Conservation (phyloP, 140 eudicot species). For the Erigeron philadelphicus region DNA sequence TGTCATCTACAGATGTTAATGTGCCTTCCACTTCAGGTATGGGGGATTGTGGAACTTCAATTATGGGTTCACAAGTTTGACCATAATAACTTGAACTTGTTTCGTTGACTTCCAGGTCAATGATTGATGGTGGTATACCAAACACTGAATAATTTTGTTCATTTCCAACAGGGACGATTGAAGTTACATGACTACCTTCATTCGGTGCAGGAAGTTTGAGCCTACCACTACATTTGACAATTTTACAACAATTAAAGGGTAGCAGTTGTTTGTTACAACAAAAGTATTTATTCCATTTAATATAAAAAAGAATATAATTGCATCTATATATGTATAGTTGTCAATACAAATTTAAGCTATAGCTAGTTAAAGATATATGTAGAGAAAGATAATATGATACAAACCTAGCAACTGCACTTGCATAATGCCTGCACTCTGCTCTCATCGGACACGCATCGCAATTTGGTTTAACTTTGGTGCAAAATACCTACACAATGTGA, state of each 20-base stretch:
- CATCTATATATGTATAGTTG: too few species aligned
- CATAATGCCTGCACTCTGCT: slow-evolving; percentile 60
- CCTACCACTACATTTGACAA: slow-evolving; percentile 35
- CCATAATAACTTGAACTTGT: slow-evolving; percentile 20
- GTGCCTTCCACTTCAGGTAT: slow-evolving; percentile 26
- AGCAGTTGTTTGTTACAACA: background rate
- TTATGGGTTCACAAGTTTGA: slow-evolving; percentile 38
- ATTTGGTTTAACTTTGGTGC: slow-evolving; percentile 54
- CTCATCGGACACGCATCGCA: slow-evolving; percentile 71
- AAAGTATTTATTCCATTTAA: background rate
- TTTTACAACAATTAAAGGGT: slow-evolving; percentile 3
- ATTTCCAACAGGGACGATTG: slow-evolving; percentile 23
- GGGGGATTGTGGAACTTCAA: slow-evolving; percentile 55
- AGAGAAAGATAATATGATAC: slow-evolving; percentile 2
- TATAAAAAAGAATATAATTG: too few species aligned
- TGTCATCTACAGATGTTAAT: slow-evolving; percentile 30
- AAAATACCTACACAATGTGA: slow-evolving; percentile 42
- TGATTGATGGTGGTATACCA: slow-evolving; percentile 19
- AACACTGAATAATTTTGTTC: slow-evolving; percentile 14
- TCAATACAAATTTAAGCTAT: too few species aligned
- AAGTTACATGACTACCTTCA: slow-evolving; percentile 14
- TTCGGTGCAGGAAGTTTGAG: slow-evolving; percentile 35
- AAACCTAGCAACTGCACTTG: slow-evolving; percentile 64
- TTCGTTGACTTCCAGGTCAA: slow-evolving; percentile 16
- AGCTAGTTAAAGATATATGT: too few species aligned